A percentile compares a stretch with the other conserved stretches of the same genome.
Conservation (phyloP, 2,329 filamentous ascomycete genomes). For the Fusarium sp. region DNA sequence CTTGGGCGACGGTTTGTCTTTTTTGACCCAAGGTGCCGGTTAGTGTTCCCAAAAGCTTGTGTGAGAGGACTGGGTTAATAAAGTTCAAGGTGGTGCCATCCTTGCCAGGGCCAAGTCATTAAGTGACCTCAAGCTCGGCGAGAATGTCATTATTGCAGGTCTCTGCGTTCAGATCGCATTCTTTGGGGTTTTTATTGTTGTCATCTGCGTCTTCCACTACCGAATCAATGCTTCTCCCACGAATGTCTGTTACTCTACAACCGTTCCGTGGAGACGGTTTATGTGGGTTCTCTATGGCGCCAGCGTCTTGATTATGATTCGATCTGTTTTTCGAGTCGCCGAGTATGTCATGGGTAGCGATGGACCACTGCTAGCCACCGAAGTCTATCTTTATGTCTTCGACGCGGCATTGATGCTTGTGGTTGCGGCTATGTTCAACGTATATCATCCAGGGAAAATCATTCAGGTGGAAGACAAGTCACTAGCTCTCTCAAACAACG, state of each 20-base stretch:
- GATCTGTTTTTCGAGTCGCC: slow-evolving; percentile 53
- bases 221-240: slow-evolving; percentile 18
- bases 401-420: slow-evolving; percentile 49
- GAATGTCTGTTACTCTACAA: neutral
- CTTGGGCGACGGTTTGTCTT: slow-evolving; percentile 58
- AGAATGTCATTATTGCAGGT: slow-evolving; percentile 62
- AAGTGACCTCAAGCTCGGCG: slow-evolving; percentile 42
- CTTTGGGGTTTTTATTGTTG: slow-evolving; percentile 63
- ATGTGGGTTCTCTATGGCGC: slow-evolving; percentile 31
- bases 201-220: slow-evolving; percentile 57
- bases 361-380: slow-evolving; percentile 46
- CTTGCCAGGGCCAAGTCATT: slow-evolving; percentile 35
- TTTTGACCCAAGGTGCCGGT: slow-evolving; percentile 44
- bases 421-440: slow-evolving; percentile 26
- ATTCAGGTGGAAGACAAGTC: neutral
- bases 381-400: slow-evolving; percentile 49
- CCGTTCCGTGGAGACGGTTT: slow-evolving; percentile 44
- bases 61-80: neutral
- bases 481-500: too few relatives aligned
- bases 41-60: neutral
- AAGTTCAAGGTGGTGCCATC: slow-evolving; percentile 13
- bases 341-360: slow-evolving; percentile 52
- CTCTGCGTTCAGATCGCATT: slow-evolving; percentile 65
- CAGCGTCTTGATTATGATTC: slow-evolving; percentile 51
- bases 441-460: slow-evolving; percentile 1